Conservation (phyloP, 1,284 basidiomycete genomes). For the Phellopilus nigrolimitatus region DNA sequence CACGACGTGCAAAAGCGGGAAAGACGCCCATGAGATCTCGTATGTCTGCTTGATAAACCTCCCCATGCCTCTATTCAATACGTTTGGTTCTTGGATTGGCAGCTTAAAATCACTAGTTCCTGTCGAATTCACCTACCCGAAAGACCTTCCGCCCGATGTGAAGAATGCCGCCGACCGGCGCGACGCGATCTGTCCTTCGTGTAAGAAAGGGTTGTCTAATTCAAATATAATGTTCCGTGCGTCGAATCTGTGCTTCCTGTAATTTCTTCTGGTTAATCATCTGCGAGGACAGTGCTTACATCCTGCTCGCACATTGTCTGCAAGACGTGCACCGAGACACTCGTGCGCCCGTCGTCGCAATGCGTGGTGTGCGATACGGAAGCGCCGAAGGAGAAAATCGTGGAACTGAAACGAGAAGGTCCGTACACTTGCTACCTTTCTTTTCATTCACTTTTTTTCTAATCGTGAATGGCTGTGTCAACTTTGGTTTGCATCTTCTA, state of each 20-base stretch:
- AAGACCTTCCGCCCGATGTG: conserved; percentile 29
- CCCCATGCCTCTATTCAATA: not conserved
- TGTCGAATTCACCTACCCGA: conserved; percentile 64
- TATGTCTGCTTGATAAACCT: conserved; percentile 35
- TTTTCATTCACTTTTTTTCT: not conserved
- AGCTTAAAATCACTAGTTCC: conserved; percentile 75
- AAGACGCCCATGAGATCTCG: conserved; percentile 69
- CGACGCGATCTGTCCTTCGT: conserved; percentile 80
- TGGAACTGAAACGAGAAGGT: conserved; percentile 81
- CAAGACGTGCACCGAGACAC: conserved; percentile 79
- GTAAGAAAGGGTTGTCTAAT: conserved; percentile 82
- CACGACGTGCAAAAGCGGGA: conserved; percentile 79
- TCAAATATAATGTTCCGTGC: conserved; percentile 63
- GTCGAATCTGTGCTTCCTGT: conserved; percentile 29
- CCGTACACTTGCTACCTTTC: conserved; percentile 22
- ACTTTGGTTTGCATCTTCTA: conserved; percentile 32
- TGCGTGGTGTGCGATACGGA: conserved; percentile 78
- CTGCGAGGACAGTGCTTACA: conserved; percentile 51
- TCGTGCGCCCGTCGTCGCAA: conserved; percentile 68
- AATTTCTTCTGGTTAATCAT: conserved; percentile 9
- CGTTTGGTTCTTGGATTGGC: not conserved
- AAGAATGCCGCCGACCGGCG: conserved; percentile 45
- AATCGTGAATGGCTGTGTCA: not conserved
- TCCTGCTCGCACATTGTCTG: conserved; percentile 84
- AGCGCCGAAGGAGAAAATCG: conserved; percentile 60